Percentiles rank a stretch among this genome's conserved stretches.
Conservation (phyloP, 1,284 basidiomycete genomes). For the Boletus mariae region DNA sequence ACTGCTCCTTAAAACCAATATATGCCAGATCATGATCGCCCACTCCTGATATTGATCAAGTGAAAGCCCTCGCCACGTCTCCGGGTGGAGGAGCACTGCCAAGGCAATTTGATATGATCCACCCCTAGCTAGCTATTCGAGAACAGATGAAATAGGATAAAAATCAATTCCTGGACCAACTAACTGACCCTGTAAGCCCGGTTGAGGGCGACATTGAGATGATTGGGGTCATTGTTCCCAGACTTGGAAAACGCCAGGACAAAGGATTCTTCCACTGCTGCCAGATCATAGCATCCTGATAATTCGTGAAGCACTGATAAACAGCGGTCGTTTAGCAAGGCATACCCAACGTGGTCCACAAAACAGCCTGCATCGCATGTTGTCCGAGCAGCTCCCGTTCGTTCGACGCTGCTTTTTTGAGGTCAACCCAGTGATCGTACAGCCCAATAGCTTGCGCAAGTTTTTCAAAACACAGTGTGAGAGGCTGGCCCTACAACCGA, state of each 20-base stretch:
- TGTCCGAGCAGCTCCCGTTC: slow-evolving; percentile 66
- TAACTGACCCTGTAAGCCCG: slow-evolving; percentile 55
- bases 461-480: slow-evolving; percentile 64
- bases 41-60: slow-evolving; percentile 63
- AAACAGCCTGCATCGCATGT: slow-evolving; percentile 66
- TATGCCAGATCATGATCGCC: slow-evolving; percentile 74
- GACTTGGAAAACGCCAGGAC: slow-evolving; percentile 61
- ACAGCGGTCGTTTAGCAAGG: neutral
- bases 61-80: slow-evolving; percentile 64
- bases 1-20: slow-evolving; percentile 64
- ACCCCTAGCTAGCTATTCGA: slow-evolving; percentile 59
- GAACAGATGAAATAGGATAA: slow-evolving; percentile 14
- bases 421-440: slow-evolving; percentile 66
- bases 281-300: slow-evolving; percentile 63
- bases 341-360: slow-evolving; percentile 68
- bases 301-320: slow-evolving; percentile 3
- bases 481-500: slow-evolving; percentile 61
- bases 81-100: slow-evolving; percentile 60
- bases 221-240: slow-evolving; percentile 57
- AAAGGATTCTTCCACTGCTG: slow-evolving; percentile 63
- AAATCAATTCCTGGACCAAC: neutral
- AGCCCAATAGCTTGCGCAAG: slow-evolving; percentile 64
- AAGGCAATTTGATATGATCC: slow-evolving; percentile 62
- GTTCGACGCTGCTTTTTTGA: slow-evolving; percentile 44
- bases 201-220: slow-evolving; percentile 59